Evolutionary conservation across 257 asterid genomes (phyloP).

Genomic region (Osmanthus fragrans): DNA sequence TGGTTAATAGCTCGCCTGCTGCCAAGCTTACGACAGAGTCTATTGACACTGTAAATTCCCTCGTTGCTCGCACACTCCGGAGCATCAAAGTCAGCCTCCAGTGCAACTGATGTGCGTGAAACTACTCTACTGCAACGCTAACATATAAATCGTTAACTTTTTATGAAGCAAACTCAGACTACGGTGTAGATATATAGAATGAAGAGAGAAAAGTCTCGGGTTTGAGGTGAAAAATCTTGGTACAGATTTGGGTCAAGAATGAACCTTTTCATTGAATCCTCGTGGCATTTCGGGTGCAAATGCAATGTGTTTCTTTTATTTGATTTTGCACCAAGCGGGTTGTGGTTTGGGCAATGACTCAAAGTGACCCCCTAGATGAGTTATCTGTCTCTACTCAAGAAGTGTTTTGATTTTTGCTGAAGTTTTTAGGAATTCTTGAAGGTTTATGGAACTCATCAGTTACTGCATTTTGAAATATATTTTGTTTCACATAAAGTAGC

Average conservation of each 20-base stretch:
- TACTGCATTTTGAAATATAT: not conserved
- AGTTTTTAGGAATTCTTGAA: not conserved
- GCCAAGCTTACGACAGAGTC: conserved; percentile 70
- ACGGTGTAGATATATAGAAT: too few relatives aligned
- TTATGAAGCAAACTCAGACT: not conserved
- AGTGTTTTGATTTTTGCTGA: not conserved
- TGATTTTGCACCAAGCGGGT: conserved; percentile 8
- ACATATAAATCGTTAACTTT: not conserved
- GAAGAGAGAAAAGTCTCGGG: not conserved
- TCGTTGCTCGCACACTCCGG: conserved; percentile 57
- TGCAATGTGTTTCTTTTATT: too few relatives aligned
- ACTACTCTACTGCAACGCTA: not conserved
- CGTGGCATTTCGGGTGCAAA: not conserved
- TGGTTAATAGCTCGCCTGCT: conserved; percentile 50
- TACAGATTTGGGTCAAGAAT: conserved; percentile 76
- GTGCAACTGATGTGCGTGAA: not conserved
- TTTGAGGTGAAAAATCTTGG: not conserved
- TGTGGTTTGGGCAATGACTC: conserved; percentile 92
- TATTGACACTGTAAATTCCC: conserved; percentile 55
- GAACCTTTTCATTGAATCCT: conserved; percentile 41
- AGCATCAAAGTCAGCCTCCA: conserved; percentile 40
- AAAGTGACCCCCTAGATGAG: conserved; percentile 19
- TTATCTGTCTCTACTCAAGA: conserved; percentile 19
- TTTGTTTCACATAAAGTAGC: too few relatives aligned
- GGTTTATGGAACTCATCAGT: not conserved